A percentile compares a stretch with the other conserved stretches of the same genome.
Evolutionary conservation across 1,139 yeast genomes (phyloP).

Genomic region (Arxiozyma slooffiae): DNA sequence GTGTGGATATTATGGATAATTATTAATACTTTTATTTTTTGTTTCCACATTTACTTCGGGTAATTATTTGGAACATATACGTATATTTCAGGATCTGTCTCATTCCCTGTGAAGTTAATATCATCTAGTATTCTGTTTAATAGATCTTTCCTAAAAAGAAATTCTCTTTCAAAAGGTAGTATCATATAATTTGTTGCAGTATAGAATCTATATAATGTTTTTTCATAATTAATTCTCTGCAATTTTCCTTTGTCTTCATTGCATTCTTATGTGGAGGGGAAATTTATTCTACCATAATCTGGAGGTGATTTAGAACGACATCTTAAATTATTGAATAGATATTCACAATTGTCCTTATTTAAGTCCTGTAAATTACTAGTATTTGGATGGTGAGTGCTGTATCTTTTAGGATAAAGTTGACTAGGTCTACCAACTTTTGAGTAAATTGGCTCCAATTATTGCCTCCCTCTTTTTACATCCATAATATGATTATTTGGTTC

Average conservation of each 20-base stretch:
- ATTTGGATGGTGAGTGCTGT: not conserved
- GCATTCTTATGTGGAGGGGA: slow-evolving; percentile 51
- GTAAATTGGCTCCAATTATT: slow-evolving; percentile 13
- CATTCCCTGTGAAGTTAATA: slow-evolving; percentile 31
- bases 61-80: not conserved
- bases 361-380: not conserved
- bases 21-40: no score
- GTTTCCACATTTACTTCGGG: no score
- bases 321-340: slow-evolving; percentile 25
- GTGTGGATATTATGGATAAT: not conserved
- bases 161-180: slow-evolving; percentile 25
- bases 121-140: slow-evolving; percentile 38
- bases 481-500: slow-evolving; percentile 19
- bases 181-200: slow-evolving; percentile 29
- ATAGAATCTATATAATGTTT: slow-evolving; percentile 34
- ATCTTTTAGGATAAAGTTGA: not conserved
- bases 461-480: slow-evolving; percentile 10
- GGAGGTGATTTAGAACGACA: slow-evolving; percentile 53
- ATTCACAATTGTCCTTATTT: slow-evolving; percentile 5
- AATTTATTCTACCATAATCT: slow-evolving; percentile 53
- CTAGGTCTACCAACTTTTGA: slow-evolving; percentile 17
- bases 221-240: slow-evolving; percentile 26
- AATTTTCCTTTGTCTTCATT: slow-evolving; percentile 30
- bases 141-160: slow-evolving; percentile 22
- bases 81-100: slow-evolving; percentile 18